phyloP scores from a whole-genome alignment of 495 filamentous ascomycete genomes.

The Pseudomonodictys pantanalensis region DNA sequence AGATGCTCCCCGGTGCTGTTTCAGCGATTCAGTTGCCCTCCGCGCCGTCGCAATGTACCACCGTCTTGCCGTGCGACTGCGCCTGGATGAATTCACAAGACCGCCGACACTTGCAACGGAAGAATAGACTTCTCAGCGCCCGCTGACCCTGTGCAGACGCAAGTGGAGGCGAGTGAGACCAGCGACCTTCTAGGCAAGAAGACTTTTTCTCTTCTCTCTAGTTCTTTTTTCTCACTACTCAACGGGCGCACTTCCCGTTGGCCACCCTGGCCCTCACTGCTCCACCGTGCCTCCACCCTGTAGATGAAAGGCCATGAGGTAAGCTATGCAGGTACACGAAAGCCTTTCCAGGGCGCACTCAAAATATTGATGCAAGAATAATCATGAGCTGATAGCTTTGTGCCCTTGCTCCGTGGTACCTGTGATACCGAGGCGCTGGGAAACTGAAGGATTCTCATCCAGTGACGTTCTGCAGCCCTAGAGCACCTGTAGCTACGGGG shows the following conservation, averaged over 20 bases:
- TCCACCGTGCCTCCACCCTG: not conserved
- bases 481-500: too few relatives aligned
- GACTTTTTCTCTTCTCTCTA: too few relatives aligned
- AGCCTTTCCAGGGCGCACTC: not conserved
- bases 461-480: too few relatives aligned
- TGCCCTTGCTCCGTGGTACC: not conserved
- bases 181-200: too few relatives aligned
- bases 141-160: too few relatives aligned
- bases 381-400: not conserved
- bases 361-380: not conserved
- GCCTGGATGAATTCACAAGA: too few relatives aligned
- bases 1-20: slow-evolving; percentile 19
- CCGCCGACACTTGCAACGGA: too few relatives aligned
- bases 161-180: too few relatives aligned
- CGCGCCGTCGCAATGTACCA: not conserved
- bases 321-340: not conserved
- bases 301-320: not conserved
- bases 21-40: slow-evolving; percentile 7
- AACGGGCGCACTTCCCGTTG: too few relatives aligned
- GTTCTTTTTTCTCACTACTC: too few relatives aligned
- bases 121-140: too few relatives aligned
- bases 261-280: not conserved
- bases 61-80: not conserved
- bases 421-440: not conserved
- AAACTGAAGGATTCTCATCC: not conserved